A percentile compares a stretch with the other conserved stretches of the same genome.
These are phyloP conservation scores for Leucoagaricus sp. DNA, from an alignment of 1,284 basidiomycete genomes.

Conservation along the genomic window DNA sequence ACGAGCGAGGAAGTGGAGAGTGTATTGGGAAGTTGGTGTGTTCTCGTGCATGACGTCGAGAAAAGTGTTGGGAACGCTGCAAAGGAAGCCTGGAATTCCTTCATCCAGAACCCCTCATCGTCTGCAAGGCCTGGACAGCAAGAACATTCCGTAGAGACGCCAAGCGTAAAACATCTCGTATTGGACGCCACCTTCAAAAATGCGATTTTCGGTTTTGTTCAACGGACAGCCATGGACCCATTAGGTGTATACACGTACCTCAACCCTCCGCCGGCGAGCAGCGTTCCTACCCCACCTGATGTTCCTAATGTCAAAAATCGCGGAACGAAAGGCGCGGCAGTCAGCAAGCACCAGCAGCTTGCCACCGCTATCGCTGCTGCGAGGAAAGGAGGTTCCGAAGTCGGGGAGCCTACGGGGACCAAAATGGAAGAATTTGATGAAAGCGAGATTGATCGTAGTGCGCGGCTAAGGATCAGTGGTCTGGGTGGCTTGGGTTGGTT, in stretches of 20 bases:
- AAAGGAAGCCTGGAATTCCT: conserved; percentile 54
- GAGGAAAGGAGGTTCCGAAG: conserved; percentile 15
- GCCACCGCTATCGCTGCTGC: conserved; percentile 11
- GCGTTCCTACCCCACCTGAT: conserved; percentile 27
- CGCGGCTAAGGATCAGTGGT: conserved; percentile 71
- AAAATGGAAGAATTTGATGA: conserved; percentile 64
- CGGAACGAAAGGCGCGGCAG: conserved; percentile 17
- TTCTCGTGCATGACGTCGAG: conserved; percentile 76
- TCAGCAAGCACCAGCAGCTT: conserved; percentile 21
- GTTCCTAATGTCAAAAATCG: conserved; percentile 32
- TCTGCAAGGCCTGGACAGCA: too few species aligned
- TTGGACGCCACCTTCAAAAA: conserved; percentile 36
- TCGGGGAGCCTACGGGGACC: conserved; percentile 31
- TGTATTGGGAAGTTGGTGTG: conserved; percentile 81
- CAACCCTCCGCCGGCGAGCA: conserved; percentile 60
- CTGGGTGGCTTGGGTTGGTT: conserved; percentile 71
- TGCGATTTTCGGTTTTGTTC: conserved; percentile 49
- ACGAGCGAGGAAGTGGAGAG: conserved; percentile 61
- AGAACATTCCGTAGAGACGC: neutral
- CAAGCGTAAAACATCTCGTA: conserved; percentile 25
- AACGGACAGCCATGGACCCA: conserved; percentile 67
- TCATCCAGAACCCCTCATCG: conserved; percentile 26
- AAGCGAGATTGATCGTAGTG: conserved; percentile 65
- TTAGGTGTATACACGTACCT: conserved; percentile 63
- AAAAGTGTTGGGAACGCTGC: conserved; percentile 57